Conservation (phyloP, 495 filamentous ascomycete genomes). For the Friedmanniomyces endolithicus region DNA sequence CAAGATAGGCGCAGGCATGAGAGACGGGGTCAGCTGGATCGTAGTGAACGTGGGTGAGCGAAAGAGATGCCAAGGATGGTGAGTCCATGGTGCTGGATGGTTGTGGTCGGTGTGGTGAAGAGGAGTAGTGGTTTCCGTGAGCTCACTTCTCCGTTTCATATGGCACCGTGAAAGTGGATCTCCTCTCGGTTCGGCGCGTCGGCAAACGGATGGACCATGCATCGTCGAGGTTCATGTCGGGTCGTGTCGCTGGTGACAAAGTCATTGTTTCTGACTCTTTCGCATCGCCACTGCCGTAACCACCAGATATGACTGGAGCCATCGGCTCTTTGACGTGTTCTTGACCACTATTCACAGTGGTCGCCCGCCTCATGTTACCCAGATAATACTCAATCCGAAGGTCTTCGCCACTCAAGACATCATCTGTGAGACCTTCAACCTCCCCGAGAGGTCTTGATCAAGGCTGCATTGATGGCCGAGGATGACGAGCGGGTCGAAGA, state of each 20-base stretch:
- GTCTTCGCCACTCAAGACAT: neutral
- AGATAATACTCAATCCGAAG: conserved; percentile 9
- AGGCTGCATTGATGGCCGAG: neutral
- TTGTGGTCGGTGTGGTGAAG: neutral
- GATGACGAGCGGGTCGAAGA: conserved; percentile 62
- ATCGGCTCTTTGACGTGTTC: neutral
- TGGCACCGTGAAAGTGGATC: neutral
- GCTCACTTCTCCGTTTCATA: neutral
- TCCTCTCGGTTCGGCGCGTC: neutral
- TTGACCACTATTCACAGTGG: neutral
- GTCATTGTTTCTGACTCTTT: neutral
- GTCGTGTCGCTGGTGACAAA: neutral
- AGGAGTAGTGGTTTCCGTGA: neutral
- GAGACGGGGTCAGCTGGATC: conserved; percentile 78
- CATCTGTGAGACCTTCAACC: neutral
- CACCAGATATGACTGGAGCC: neutral
- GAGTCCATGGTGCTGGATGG: conserved; percentile 33
- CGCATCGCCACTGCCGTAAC: neutral
- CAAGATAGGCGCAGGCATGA: conserved; percentile 80
- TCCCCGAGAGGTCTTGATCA: neutral
- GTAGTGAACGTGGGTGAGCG: conserved; percentile 92
- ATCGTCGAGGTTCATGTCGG: too few species aligned
- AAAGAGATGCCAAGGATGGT: conserved; percentile 71
- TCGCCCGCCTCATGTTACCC: neutral
- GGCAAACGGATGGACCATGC: neutral